Percentiles rank a stretch among this genome's conserved stretches.
These are phyloP conservation scores for Myxozyma melibiosi DNA, from an alignment of 805 yeast species.

Conservation along the genomic window DNA sequence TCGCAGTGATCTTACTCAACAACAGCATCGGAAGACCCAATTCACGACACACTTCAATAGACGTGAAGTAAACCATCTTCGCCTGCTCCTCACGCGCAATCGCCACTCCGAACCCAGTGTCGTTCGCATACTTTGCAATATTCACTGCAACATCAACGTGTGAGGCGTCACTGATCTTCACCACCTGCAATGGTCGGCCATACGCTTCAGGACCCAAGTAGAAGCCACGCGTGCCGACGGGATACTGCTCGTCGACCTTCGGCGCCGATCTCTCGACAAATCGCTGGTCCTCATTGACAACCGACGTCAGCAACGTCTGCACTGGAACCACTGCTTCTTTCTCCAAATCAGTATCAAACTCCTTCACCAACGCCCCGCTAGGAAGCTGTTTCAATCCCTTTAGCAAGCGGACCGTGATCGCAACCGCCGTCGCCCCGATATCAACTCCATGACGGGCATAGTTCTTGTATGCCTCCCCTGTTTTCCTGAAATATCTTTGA, in stretches of 20 bases:
- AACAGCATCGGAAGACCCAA: slow-evolving; percentile 63
- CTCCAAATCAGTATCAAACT: slow-evolving; percentile 51
- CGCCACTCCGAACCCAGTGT: slow-evolving; percentile 66
- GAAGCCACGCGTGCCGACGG: slow-evolving; percentile 67
- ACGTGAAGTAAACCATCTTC: slow-evolving; percentile 61
- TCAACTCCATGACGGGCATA: slow-evolving; percentile 54
- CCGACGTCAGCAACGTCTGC: slow-evolving; percentile 75
- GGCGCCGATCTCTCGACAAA: slow-evolving; percentile 69
- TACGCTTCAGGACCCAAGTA: slow-evolving; percentile 85
- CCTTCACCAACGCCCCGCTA: slow-evolving; percentile 78
- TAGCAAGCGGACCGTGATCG: slow-evolving; percentile 73
- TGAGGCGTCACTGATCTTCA: slow-evolving; percentile 44
- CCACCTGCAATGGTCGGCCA: slow-evolving; percentile 66
- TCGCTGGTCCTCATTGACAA: slow-evolving; percentile 73
- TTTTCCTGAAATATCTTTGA: slow-evolving; percentile 2
- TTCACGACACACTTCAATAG: slow-evolving; percentile 62
- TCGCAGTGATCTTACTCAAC: slow-evolving; percentile 76
- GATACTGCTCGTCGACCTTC: slow-evolving; percentile 82
- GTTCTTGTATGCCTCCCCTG: slow-evolving; percentile 1
- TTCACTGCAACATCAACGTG: slow-evolving; percentile 39
- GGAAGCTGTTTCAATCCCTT: slow-evolving; percentile 71
- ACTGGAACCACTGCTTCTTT: slow-evolving; percentile 66
- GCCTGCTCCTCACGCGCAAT: slow-evolving; percentile 59
- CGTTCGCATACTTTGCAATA: slow-evolving; percentile 41
- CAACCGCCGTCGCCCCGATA: slow-evolving; percentile 54